Conservation (phyloP, 331 rosid genomes). For the Pyracantha coccinea region DNA sequence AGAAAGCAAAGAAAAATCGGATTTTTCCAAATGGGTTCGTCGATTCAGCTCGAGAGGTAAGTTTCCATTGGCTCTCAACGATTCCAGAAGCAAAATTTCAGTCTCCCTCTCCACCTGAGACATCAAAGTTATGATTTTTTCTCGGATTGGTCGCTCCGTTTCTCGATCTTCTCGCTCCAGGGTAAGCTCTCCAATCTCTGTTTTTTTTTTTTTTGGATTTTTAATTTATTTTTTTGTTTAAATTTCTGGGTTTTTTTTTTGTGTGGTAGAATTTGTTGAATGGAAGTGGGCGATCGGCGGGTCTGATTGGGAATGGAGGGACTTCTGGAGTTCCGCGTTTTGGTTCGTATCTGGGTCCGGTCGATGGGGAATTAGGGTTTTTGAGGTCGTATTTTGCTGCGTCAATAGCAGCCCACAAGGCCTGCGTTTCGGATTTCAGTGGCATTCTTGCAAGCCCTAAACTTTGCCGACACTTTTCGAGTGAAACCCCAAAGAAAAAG, state of each 20-base stretch:
- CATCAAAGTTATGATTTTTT: slow-evolving; percentile 43
- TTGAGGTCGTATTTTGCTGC: slow-evolving; percentile 42
- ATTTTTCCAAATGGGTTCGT: not conserved
- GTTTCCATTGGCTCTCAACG: not conserved
- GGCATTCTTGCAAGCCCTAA: slow-evolving; percentile 50
- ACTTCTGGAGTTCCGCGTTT: slow-evolving; percentile 20
- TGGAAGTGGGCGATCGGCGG: slow-evolving; percentile 41
- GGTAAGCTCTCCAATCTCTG: slow-evolving; percentile 23
- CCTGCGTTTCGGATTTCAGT: slow-evolving; percentile 34
- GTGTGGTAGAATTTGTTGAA: slow-evolving; percentile 36
- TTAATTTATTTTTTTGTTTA: not conserved
- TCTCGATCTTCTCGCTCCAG: slow-evolving; percentile 54
- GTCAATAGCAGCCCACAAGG: slow-evolving; percentile 30
- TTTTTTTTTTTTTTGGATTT: not conserved
- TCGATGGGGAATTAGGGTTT: slow-evolving; percentile 50
- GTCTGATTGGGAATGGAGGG: slow-evolving; percentile 19
- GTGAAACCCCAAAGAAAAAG: slow-evolving; percentile 76
- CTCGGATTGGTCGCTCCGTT: slow-evolving; percentile 59
- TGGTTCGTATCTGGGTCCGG: slow-evolving; percentile 31
- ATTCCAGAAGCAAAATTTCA: not conserved
- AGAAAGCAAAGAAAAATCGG: not conserved
- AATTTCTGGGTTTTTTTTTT: not conserved
- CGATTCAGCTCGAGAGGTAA: not conserved
- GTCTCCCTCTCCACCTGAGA: not conserved
- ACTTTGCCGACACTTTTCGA: slow-evolving; percentile 50